These are phyloP conservation scores for Hemileia vastatrix DNA, from an alignment of 1,284 basidiomycete species.

Conservation along the genomic window DNA sequence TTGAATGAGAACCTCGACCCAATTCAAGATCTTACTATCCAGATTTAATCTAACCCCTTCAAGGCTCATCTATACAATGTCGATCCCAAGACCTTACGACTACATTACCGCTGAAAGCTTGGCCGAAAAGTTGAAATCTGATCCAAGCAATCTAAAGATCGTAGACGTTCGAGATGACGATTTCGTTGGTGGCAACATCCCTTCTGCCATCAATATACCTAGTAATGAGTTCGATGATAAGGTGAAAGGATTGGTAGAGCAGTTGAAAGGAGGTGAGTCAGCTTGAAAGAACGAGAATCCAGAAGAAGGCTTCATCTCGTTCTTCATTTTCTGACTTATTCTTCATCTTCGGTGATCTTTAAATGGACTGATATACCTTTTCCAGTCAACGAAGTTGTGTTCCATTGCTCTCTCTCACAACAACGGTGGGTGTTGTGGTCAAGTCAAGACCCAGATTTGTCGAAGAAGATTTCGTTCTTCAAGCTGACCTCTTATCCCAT, in stretches of 20 bases:
- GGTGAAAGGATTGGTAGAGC: constrained; percentile 30
- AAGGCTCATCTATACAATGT: neutral
- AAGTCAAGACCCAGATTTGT: too few relatives aligned
- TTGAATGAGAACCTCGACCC: too few relatives aligned
- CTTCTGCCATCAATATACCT: constrained; percentile 32
- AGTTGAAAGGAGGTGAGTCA: constrained; percentile 31
- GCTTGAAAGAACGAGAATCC: too few relatives aligned
- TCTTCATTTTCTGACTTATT: too few relatives aligned
- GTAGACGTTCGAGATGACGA: constrained; percentile 33
- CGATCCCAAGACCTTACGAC: neutral
- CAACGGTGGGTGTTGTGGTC: too few relatives aligned
- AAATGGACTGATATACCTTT: too few relatives aligned
- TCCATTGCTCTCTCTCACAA: too few relatives aligned
- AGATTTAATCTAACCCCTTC: neutral
- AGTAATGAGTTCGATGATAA: constrained; percentile 28
- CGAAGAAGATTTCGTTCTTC: too few relatives aligned
- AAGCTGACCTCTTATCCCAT: too few relatives aligned
- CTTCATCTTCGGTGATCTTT: too few relatives aligned
- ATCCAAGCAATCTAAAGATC: neutral
- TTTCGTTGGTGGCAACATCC: constrained; percentile 41
- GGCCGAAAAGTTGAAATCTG: neutral
- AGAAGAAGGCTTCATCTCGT: too few relatives aligned
- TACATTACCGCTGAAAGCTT: neutral
- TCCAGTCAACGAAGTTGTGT: too few relatives aligned
- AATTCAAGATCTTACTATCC: neutral